These are phyloP conservation scores for Tremellales sp. DNA, from an alignment of 1,284 basidiomycete genomes.

Conservation along the genomic window DNA sequence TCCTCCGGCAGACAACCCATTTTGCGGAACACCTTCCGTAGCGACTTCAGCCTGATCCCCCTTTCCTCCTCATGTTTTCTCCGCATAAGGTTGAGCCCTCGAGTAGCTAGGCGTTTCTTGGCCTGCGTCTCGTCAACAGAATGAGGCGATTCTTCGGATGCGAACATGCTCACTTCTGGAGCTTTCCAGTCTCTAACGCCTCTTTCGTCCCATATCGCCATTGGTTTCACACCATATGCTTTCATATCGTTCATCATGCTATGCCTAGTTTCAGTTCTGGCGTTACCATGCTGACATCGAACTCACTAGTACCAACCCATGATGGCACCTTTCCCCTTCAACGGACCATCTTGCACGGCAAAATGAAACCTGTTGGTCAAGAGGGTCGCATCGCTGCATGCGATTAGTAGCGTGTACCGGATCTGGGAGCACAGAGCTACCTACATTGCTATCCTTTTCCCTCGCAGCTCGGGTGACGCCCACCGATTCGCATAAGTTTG, in stretches of 20 bases:
- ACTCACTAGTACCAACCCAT: slow-evolving; percentile 47
- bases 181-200: slow-evolving; percentile 47
- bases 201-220: slow-evolving; percentile 45
- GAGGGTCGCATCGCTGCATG: slow-evolving; percentile 42
- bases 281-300: not conserved
- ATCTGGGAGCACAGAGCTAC: slow-evolving; percentile 1
- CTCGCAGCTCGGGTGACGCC: slow-evolving; percentile 29
- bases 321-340: slow-evolving; percentile 30
- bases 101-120: slow-evolving; percentile 13
- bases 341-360: slow-evolving; percentile 20
- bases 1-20: slow-evolving; percentile 11
- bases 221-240: slow-evolving; percentile 32
- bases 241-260: slow-evolving; percentile 42
- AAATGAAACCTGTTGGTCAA: slow-evolving; percentile 47
- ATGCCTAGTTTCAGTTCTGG: slow-evolving; percentile 5
- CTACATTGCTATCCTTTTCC: slow-evolving; percentile 43
- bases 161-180: slow-evolving; percentile 30
- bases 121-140: slow-evolving; percentile 11
- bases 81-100: slow-evolving; percentile 27
- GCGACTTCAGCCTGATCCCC: slow-evolving; percentile 8
- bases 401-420: not conserved
- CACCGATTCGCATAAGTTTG: slow-evolving; percentile 29
- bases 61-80: slow-evolving; percentile 36
- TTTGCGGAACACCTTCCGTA: slow-evolving; percentile 10
- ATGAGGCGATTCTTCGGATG: not conserved